Evolutionary conservation across 83 land plant genomes (phyloP).

Genomic region (Diphasiastrum complanatum): DNA sequence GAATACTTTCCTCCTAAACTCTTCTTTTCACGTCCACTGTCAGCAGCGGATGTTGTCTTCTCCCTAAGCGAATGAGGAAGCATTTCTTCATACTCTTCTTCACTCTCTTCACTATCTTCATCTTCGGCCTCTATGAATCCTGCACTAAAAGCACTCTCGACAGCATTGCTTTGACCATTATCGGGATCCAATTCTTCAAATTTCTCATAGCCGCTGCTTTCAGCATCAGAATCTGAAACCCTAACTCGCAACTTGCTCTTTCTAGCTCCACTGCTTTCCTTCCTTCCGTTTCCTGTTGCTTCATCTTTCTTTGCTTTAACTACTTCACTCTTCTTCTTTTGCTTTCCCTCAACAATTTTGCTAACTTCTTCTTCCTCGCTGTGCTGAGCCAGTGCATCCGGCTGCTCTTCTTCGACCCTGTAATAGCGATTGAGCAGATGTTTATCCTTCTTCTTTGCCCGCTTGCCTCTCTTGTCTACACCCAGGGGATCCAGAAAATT

Average conservation of each 20-base stretch:
- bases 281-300: background rate
- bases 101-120: background rate
- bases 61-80: too few relatives aligned
- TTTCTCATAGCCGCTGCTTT: background rate
- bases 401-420: conserved; percentile 26
- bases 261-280: background rate
- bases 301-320: conserved; percentile 1
- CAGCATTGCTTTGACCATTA: too few relatives aligned
- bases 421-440: conserved; percentile 39
- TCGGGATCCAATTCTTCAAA: background rate
- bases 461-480: conserved; percentile 67
- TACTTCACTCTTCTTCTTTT: conserved; percentile 2
- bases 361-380: conserved; percentile 27
- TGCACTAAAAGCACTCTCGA: too few relatives aligned
- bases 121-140: background rate
- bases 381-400: background rate
- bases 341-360: conserved; percentile 22
- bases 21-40: background rate
- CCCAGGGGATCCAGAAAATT: conserved; percentile 43
- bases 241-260: too few relatives aligned
- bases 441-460: conserved; percentile 20
- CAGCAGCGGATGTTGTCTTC: background rate
- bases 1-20: background rate
- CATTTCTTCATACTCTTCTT: conserved; percentile 17
- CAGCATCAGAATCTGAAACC: too few relatives aligned